These are phyloP conservation scores for Trichopus zeylanicus DNA, from an alignment of 116 monocot genomes.

Conservation along the genomic window DNA sequence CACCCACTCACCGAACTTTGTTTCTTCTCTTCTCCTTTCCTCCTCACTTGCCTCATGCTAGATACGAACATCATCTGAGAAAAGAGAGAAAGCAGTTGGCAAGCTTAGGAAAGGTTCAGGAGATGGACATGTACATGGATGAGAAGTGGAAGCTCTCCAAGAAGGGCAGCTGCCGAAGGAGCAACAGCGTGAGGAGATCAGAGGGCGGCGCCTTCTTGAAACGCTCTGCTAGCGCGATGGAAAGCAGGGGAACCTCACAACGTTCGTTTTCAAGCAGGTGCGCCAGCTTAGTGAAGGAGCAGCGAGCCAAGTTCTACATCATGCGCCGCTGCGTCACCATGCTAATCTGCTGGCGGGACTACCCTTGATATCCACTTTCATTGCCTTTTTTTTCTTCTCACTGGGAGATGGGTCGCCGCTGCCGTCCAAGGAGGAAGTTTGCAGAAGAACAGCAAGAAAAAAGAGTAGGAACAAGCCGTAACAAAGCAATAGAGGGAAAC, in stretches of 20 bases:
- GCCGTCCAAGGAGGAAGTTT: conserved; percentile 14
- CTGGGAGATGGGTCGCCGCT: conserved; percentile 10
- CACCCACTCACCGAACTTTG: not conserved
- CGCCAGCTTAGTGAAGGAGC: conserved; percentile 49
- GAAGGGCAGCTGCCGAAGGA: conserved; percentile 40
- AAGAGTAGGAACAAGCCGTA: not conserved
- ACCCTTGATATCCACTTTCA: conserved; percentile 10
- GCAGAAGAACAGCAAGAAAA: not conserved
- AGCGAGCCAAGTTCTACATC: conserved; percentile 60
- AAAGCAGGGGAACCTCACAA: conserved; percentile 8
- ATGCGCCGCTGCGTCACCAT: conserved; percentile 69
- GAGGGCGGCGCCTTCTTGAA: conserved; percentile 12
- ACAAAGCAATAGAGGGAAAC: conserved; percentile 1
- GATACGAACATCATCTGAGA: not conserved
- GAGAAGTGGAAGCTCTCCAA: conserved; percentile 66
- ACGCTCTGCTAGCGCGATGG: conserved; percentile 36
- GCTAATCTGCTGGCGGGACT: conserved; percentile 71
- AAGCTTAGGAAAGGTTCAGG: not conserved
- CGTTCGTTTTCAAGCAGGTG: conserved; percentile 36
- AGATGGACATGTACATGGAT: conserved; percentile 46
- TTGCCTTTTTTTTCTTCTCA: not conserved
- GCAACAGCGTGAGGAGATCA: conserved; percentile 10
- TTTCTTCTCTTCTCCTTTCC: not conserved
- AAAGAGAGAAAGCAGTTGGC: not conserved
- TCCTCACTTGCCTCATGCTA: not conserved